Base-by-base conservation (phyloP, 345 rosid genomes). In the Arabidopsis suecica region DNA sequence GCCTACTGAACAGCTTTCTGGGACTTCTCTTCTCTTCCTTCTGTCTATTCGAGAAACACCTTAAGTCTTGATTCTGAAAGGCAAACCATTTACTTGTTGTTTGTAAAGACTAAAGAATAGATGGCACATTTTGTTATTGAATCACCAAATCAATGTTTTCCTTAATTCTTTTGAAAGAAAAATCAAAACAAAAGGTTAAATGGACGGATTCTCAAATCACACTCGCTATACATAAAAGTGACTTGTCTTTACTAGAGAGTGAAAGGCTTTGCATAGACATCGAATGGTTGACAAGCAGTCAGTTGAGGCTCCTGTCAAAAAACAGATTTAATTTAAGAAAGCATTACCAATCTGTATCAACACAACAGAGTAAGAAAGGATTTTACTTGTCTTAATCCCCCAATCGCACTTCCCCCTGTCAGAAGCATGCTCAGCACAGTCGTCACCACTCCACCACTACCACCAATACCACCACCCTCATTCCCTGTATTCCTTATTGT, bases 241-340 rank as follows among this genome's bases (percentile, higher is more conserved):
- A 63, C 1, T 41, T 28, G 34, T 47, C 60, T 42, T 25, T 18
- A 41, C 87, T 88, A 93, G 28, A 93, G 85, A 76, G 71, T 70
- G 80, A 93, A 89, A 45, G 93, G 93, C 70, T 72, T 87, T 34
- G 81, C 50, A 75, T 89, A 93, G 65, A 87, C 96, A 83, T 91
- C 93, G 57, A 93, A 90, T 18, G 83, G 84, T 74, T 93, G 68
- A 75, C 84, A 86, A 10, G 98, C 81, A 34, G 97, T 91, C 38
- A 93, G 76, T 49, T 91, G 96, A 3, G 96, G 93, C 80, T 88
- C 97, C 98, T 89, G 89, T 76, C 32, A 64, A 65, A 64, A 68
- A 20, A 20, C 61, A 61, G 37, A 68, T 49, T 7, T 30, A 36
- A 68, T 49, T 7, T 30, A 36, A 28, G 30, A 47, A 3, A 16